These are phyloP conservation scores for Agapanthus africanus DNA, from an alignment of 106 monocot species.

Conservation along the genomic window DNA sequence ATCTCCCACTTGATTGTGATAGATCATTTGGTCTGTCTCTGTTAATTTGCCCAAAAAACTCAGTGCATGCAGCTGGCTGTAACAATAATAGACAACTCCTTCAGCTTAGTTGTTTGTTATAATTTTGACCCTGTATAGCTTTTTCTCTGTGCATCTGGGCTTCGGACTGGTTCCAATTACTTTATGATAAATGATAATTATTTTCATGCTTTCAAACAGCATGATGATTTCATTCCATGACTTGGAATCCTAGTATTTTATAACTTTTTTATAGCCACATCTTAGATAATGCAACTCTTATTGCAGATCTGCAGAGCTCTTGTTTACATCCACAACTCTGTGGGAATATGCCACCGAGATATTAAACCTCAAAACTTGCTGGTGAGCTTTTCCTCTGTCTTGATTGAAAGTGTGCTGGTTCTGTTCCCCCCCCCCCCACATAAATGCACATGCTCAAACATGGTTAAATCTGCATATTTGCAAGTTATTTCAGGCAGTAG, in stretches of 20 bases:
- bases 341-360: conserved; percentile 45
- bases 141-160: background rate
- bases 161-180: background rate
- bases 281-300: background rate
- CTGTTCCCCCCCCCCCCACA: background rate
- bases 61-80: background rate
- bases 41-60: background rate
- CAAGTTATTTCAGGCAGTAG: background rate
- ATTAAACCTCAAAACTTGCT: conserved; percentile 50
- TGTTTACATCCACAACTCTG: conserved; percentile 36
- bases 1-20: background rate
- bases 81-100: background rate
- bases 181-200: background rate
- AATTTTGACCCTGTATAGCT: background rate
- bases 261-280: background rate
- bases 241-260: background rate
- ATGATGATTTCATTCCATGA: background rate
- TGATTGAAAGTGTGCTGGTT: background rate
- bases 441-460: background rate
- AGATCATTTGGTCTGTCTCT: background rate
- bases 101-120: background rate
- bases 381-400: conserved; percentile 19
- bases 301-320: conserved; percentile 44
- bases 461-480: background rate
- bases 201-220: background rate